phyloP scores from a whole-genome alignment of 1,284 basidiomycete species.

The Phellinidium pouzarii region DNA sequence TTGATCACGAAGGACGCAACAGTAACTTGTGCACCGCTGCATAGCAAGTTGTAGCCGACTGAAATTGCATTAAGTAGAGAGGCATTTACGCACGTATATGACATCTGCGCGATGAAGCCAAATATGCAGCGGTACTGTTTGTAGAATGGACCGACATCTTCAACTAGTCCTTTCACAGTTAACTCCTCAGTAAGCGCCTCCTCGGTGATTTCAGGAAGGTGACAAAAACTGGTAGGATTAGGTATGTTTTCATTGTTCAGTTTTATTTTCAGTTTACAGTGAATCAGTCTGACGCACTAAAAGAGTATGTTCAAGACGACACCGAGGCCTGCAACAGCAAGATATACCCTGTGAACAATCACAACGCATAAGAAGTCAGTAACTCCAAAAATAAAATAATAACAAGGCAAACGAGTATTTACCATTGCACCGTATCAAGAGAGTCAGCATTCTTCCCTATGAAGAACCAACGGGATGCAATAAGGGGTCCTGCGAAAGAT shows the following conservation, averaged over 20 bases:
- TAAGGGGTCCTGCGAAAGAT: constrained; percentile 73
- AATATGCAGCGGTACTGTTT: constrained; percentile 68
- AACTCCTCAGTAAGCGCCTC: constrained; percentile 52
- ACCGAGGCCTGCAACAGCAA: constrained; percentile 67
- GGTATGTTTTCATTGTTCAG: too few relatives aligned
- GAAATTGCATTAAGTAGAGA: neutral
- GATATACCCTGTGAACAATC: constrained; percentile 52
- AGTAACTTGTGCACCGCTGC: constrained; percentile 64
- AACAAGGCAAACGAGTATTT: constrained; percentile 6
- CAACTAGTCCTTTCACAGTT: constrained; percentile 35
- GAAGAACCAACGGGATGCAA: constrained; percentile 75
- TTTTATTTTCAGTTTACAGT: constrained; percentile 1
- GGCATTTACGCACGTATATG: constrained; percentile 46
- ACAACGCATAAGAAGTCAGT: neutral
- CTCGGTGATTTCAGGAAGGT: constrained; percentile 72
- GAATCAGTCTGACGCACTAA: constrained; percentile 35
- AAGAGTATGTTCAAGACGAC: constrained; percentile 61
- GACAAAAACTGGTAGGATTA: constrained; percentile 47
- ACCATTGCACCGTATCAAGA: constrained; percentile 72
- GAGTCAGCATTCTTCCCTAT: constrained; percentile 50
- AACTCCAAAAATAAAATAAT: neutral
- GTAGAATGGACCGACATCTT: constrained; percentile 54
- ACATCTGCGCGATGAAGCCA: constrained; percentile 67
- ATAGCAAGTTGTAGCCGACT: constrained; percentile 15
- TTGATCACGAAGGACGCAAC: constrained; percentile 71